Conservation (phyloP, 495 filamentous ascomycete species). For the Venustampulla echinocandica region DNA sequence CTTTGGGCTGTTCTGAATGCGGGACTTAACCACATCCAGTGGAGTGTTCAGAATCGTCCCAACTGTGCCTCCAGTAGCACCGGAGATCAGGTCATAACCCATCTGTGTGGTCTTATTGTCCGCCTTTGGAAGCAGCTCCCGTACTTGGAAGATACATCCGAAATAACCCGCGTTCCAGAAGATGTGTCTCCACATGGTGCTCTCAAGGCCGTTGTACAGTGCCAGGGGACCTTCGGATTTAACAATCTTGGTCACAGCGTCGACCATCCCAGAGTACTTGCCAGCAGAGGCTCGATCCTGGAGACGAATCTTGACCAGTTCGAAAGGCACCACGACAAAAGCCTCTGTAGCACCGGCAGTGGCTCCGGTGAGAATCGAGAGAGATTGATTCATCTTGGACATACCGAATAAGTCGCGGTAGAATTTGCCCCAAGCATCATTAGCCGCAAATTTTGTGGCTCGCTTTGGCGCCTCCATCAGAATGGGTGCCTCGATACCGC, state of each 20-base stretch:
- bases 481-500: conserved; percentile 91
- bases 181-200: conserved; percentile 92
- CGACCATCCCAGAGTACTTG: conserved; percentile 90
- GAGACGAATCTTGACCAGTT: conserved; percentile 91
- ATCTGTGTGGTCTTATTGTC: conserved; percentile 75
- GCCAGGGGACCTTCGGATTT: conserved; percentile 75
- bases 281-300: conserved; percentile 92
- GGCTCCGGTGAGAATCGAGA: conserved; percentile 87
- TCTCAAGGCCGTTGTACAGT: conserved; percentile 94
- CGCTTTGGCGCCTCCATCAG: conserved; percentile 98
- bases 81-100: conserved; percentile 78
- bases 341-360: conserved; percentile 92
- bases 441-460: conserved; percentile 97
- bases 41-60: conserved; percentile 95
- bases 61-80: conserved; percentile 78
- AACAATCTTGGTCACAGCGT: conserved; percentile 80
- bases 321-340: conserved; percentile 91
- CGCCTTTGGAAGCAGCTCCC: conserved; percentile 65
- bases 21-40: conserved; percentile 94
- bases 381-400: conserved; percentile 76
- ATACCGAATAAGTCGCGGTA: conserved; percentile 78
- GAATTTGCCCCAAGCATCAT: conserved; percentile 93
- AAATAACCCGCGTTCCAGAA: conserved; percentile 98
- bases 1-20: conserved; percentile 88
- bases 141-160: conserved; percentile 94